Percentiles rank a stretch among this genome's conserved stretches.
Evolutionary conservation across 164 flowering plant genomes (phyloP).

Genomic region (Magnolia kwangsiensis): DNA sequence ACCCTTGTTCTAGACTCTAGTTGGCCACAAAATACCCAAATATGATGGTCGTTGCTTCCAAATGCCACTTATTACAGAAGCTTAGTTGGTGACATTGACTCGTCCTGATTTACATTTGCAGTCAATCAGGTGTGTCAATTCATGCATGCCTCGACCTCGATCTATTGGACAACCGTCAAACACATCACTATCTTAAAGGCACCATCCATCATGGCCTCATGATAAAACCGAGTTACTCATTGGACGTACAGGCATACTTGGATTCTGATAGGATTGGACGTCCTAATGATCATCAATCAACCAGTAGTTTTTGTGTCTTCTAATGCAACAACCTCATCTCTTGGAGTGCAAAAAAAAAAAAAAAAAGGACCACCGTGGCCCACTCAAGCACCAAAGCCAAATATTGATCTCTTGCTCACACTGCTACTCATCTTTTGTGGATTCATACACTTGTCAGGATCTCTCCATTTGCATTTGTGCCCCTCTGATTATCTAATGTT

Average conservation of each 20-base stretch:
- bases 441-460: neutral
- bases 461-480: too few relatives aligned
- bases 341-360: too few relatives aligned
- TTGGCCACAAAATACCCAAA: neutral
- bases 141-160: neutral
- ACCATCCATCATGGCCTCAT: neutral
- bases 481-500: too few relatives aligned
- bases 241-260: neutral
- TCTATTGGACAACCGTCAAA: neutral
- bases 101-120: neutral
- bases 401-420: neutral
- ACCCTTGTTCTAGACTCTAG: neutral
- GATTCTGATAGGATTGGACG: neutral
- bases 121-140: slow-evolving; percentile 3
- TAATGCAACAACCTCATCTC: neutral
- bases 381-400: neutral
- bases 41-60: neutral
- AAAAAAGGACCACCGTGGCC: neutral
- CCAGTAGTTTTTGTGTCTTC: neutral
- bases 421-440: neutral
- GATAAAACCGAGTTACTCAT: neutral
- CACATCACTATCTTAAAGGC: neutral
- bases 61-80: neutral
- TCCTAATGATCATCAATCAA: neutral
- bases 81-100: too few relatives aligned